These are phyloP conservation scores for Panicum virgatum DNA, from an alignment of 202 grass and related monocot genomes.

Conservation along the genomic window DNA sequence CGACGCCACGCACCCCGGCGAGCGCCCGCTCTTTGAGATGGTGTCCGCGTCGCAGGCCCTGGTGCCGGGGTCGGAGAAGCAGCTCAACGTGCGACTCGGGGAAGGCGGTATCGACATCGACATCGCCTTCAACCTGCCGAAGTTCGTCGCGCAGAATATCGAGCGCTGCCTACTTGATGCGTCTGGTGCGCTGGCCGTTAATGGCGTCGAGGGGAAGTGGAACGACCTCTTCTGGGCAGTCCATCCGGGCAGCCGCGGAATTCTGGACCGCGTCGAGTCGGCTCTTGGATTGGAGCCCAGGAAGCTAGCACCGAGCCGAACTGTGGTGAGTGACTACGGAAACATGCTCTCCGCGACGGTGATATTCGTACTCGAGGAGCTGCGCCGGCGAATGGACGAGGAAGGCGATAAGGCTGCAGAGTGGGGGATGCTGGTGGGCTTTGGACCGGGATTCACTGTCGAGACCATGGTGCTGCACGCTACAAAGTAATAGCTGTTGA, in stretches of 20 bases:
- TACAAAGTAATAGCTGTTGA: neutral
- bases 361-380: too few species aligned
- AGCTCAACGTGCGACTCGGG: neutral
- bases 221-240: neutral
- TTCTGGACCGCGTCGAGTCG: too few species aligned
- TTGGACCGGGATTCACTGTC: neutral
- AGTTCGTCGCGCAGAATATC: neutral
- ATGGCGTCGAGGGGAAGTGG: neutral
- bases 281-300: too few species aligned
- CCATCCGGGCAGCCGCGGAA: too few species aligned
- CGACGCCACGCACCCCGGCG: too few species aligned
- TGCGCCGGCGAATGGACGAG: too few species aligned
- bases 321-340: too few species aligned
- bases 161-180: neutral
- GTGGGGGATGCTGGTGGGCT: neutral
- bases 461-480: neutral
- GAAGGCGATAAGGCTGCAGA: neutral
- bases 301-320: too few species aligned
- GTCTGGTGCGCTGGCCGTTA: neutral
- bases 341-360: too few species aligned
- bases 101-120: neutral
- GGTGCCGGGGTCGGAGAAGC: too few species aligned
- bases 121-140: neutral
- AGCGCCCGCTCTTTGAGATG: too few species aligned
- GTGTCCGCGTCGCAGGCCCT: too few species aligned